Conservation (phyloP, 257 asterid species). For the Mitragyna speciosa region DNA sequence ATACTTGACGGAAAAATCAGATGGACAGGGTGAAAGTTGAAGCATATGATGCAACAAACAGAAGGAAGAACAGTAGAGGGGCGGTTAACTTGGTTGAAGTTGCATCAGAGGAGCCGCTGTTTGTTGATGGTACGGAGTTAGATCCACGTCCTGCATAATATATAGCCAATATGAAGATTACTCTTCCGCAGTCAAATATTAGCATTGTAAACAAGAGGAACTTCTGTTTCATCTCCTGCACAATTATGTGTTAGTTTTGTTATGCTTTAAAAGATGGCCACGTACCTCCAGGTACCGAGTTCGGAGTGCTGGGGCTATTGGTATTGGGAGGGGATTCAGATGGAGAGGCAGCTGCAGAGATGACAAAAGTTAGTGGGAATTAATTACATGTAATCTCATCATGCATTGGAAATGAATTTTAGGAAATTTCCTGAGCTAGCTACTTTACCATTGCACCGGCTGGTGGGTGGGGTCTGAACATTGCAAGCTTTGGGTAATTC, state of each 20-base stretch:
- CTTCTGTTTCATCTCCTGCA: neutral
- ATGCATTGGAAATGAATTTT: neutral
- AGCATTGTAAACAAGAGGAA: neutral
- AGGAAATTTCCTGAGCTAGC: neutral
- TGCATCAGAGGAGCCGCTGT: slow-evolving; percentile 35
- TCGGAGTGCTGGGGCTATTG: slow-evolving; percentile 45
- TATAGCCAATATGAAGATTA: neutral
- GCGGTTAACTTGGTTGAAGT: slow-evolving; percentile 34
- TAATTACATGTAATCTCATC: neutral
- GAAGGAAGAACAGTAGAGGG: slow-evolving; percentile 39
- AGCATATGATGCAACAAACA: slow-evolving; percentile 34
- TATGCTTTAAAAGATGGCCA: neutral
- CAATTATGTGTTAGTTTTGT: neutral
- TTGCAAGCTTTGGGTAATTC: slow-evolving; percentile 70
- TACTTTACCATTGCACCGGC: slow-evolving; percentile 55
- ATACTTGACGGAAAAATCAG: neutral
- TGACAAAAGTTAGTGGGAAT: slow-evolving; percentile 2
- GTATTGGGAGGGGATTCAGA: slow-evolving; percentile 46
- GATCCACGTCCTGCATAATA: slow-evolving; percentile 33
- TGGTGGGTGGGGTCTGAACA: slow-evolving; percentile 64
- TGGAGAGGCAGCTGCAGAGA: slow-evolving; percentile 58
- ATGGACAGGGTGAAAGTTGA: slow-evolving; percentile 11
- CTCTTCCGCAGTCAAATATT: neutral
- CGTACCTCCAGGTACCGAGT: slow-evolving; percentile 28
- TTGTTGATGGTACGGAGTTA: slow-evolving; percentile 32